phyloP scores from a whole-genome alignment of 129 eudicot species.

The Chrysanthemum seticuspe region DNA sequence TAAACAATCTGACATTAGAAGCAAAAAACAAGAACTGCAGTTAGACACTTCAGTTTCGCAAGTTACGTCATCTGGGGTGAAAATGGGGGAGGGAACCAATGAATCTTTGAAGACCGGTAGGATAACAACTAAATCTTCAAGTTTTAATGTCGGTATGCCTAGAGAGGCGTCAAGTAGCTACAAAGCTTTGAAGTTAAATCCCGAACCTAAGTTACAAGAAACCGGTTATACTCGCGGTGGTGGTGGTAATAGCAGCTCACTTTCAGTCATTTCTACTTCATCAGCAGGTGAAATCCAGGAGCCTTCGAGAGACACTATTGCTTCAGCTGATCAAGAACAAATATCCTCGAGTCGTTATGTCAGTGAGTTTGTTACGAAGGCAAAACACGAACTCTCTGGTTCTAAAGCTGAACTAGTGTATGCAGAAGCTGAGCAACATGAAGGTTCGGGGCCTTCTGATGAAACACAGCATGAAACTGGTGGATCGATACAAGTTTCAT shows the following conservation, averaged over 20 bases:
- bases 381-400: slow-evolving; percentile 48
- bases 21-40: too few relatives aligned
- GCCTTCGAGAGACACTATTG: slow-evolving; percentile 36
- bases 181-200: slow-evolving; percentile 36
- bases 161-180: slow-evolving; percentile 33
- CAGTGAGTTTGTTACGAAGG: slow-evolving; percentile 64
- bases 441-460: slow-evolving; percentile 61
- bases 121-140: slow-evolving; percentile 34
- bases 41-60: too few relatives aligned
- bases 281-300: slow-evolving; percentile 16
- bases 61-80: slow-evolving; percentile 29
- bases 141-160: slow-evolving; percentile 33
- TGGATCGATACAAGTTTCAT: slow-evolving; percentile 15
- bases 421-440: slow-evolving; percentile 40
- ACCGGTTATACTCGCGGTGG: slow-evolving; percentile 11
- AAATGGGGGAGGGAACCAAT: slow-evolving; percentile 21
- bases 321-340: slow-evolving; percentile 60
- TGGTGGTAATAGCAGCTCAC: slow-evolving; percentile 15
- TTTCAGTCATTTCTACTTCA: slow-evolving; percentile 7
- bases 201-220: slow-evolving; percentile 34
- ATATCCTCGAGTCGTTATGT: slow-evolving; percentile 54
- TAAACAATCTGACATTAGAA: too few relatives aligned
- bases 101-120: slow-evolving; percentile 20
- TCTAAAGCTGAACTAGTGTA: slow-evolving; percentile 24
- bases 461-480: slow-evolving; percentile 68